phyloP scores from a whole-genome alignment of 768 basidiomycete genomes.

The Amanita subjunquillea region DNA sequence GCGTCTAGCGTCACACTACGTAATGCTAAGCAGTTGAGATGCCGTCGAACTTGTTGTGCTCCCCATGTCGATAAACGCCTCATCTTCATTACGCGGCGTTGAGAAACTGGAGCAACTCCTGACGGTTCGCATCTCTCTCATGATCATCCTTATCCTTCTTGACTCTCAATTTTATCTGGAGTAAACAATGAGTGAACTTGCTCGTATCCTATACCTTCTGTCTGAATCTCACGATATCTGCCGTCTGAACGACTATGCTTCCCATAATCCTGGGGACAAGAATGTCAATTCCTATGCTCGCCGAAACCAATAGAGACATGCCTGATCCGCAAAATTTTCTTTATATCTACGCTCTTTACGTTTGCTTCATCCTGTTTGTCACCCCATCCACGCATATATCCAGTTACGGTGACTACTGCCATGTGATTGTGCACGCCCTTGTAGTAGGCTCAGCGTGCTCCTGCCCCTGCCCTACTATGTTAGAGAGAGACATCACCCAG shows the following conservation, averaged over 20 bases:
- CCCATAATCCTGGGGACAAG: not conserved
- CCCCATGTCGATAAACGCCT: no score
- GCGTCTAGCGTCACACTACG: no score
- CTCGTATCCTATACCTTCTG: not conserved
- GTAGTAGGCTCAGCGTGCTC: no score
- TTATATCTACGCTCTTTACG: no score
- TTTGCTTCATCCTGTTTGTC: not conserved
- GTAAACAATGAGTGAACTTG: not conserved
- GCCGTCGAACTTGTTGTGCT: no score
- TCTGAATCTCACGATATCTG: not conserved
- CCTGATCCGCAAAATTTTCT: not conserved
- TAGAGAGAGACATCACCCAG: no score
- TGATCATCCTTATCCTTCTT: constrained; percentile 48
- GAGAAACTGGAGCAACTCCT: constrained; percentile 42
- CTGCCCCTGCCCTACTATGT: no score
- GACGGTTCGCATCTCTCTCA: constrained; percentile 47
- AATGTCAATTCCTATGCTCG: not conserved
- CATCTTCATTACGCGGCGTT: constrained; percentile 35
- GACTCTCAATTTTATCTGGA: constrained; percentile 53
- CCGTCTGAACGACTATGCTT: not conserved
- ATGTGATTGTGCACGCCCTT: no score
- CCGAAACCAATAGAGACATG: no score
- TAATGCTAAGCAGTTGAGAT: no score
- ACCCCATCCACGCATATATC: constrained; percentile 6
- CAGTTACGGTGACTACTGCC: no score